Base-by-base conservation (phyloP, 306 rosid genomes). In the Castanea mollissima region DNA sequence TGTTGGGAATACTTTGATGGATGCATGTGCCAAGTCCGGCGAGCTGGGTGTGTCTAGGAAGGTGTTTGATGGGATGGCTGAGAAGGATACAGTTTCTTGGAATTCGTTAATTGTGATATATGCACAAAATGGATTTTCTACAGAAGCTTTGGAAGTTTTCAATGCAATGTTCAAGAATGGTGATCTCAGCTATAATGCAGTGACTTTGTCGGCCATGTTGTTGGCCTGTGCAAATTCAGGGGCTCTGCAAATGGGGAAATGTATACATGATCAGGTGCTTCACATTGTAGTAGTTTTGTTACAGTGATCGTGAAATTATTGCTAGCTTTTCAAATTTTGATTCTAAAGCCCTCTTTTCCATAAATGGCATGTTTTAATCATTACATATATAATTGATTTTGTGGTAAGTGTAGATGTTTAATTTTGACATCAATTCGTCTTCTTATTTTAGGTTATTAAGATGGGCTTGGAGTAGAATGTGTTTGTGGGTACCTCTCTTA, bases 21-120 rank as follows among this genome's bases (percentile, higher is more conserved):
- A 92, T 81, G 93, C 97, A 16, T 94, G 89, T 85, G 93, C 98
- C 15, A 92, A 89, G 86, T 92, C 91, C 46, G 84, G 96, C n/a
- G 87, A 89, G 81, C 79, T 78, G 27, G 23, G 55, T 46, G 80
- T 82, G 74, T 88, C 94, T 10, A 91, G 86, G 85, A 86, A 89
- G 71, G 90, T 94, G 75, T 94, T 94, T 85, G 92, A 89, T 82
- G 88, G 87, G 70, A 91, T 94, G 87, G 79, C 77, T 55, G 90
- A 80, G 81, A 91, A 78, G 83, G 98, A 94, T 86, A 88, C 73
- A 49, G 90, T 87, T 80, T 87, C 98, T 71, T 94, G 96, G 94
- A 94, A 92, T 84, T 89, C 98, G 70, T 86, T 92, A 91, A 89
- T 92, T 80, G 91, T 92, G 19, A 86, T 86, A 21, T 92, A 81